phyloP scores from a whole-genome alignment of 805 yeast genomes.

The Ogataea parapolymorpha region DNA sequence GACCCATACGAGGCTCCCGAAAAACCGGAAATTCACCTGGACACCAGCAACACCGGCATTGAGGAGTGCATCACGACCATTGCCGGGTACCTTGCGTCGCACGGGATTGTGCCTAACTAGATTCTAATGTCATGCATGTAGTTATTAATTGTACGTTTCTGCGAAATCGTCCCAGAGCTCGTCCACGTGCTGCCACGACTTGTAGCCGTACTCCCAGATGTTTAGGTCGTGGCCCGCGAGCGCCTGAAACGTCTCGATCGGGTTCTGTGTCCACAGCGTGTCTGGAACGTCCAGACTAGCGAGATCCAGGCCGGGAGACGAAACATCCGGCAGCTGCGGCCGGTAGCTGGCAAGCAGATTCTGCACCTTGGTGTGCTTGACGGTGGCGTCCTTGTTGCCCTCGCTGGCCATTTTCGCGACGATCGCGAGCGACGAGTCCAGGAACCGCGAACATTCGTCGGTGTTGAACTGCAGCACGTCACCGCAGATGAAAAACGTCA shows the following conservation, averaged over 20 bases:
- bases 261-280: slow-evolving; percentile 11
- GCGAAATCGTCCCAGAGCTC: slow-evolving; percentile 27
- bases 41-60: slow-evolving; percentile 64
- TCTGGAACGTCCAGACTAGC: slow-evolving; percentile 5
- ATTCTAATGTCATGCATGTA: slow-evolving; percentile 1
- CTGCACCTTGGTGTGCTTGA: slow-evolving; percentile 17
- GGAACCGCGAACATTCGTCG: slow-evolving; percentile 13
- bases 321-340: neutral
- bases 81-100: slow-evolving; percentile 58
- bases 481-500: slow-evolving; percentile 29
- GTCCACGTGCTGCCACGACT: slow-evolving; percentile 21
- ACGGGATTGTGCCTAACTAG: slow-evolving; percentile 31
- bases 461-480: slow-evolving; percentile 19
- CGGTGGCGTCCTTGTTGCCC: slow-evolving; percentile 23
- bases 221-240: slow-evolving; percentile 21
- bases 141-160: neutral
- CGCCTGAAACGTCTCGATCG: slow-evolving; percentile 19
- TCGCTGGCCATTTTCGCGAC: slow-evolving; percentile 17
- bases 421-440: slow-evolving; percentile 21
- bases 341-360: slow-evolving; percentile 18
- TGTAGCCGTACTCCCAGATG: slow-evolving; percentile 24
- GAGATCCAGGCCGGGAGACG: slow-evolving; percentile 1
- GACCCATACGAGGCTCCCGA: slow-evolving; percentile 96
- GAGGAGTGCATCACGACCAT: slow-evolving; percentile 80
- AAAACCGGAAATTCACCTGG: slow-evolving; percentile 75